Evolutionary conservation across 2,329 filamentous ascomycete genomes (phyloP).

Genomic region (Cordyceps farinosa): DNA sequence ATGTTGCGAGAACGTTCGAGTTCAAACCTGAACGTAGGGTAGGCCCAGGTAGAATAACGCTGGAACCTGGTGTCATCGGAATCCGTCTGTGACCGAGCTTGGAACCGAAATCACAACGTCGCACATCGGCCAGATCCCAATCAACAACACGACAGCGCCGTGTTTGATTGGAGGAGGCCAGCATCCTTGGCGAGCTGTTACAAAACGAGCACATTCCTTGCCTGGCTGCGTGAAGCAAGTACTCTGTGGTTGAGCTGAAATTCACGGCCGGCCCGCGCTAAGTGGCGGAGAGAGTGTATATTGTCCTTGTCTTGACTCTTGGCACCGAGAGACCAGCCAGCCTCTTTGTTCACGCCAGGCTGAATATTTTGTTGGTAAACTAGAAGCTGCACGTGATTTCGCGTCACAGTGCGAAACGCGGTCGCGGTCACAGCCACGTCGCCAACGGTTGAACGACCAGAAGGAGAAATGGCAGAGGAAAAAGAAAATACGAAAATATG

Average conservation of each 20-base stretch:
- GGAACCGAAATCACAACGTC: background rate
- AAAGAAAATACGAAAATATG: background rate
- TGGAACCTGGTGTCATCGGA: background rate
- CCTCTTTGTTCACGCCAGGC: background rate
- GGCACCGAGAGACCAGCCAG: background rate
- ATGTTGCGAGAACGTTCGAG: background rate
- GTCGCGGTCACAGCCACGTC: background rate
- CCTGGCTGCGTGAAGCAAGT: background rate
- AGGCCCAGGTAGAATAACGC: background rate
- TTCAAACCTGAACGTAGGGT: too few relatives aligned
- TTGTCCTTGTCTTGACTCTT: background rate
- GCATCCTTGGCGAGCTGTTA: background rate
- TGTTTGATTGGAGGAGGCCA: background rate
- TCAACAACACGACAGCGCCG: background rate
- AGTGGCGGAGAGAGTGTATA: background rate
- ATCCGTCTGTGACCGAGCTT: constrained; percentile 7
- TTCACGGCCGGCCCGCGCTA: background rate
- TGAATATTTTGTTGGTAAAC: background rate
- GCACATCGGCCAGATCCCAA: background rate
- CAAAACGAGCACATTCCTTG: constrained; percentile 2
- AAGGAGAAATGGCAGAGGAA: background rate
- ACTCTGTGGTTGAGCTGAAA: background rate
- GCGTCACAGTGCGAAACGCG: constrained; percentile 11
- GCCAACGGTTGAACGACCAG: background rate
- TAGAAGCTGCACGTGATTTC: constrained; percentile 2